phyloP scores from a whole-genome alignment of 306 rosid genomes.

The Boehmeria nivea region DNA sequence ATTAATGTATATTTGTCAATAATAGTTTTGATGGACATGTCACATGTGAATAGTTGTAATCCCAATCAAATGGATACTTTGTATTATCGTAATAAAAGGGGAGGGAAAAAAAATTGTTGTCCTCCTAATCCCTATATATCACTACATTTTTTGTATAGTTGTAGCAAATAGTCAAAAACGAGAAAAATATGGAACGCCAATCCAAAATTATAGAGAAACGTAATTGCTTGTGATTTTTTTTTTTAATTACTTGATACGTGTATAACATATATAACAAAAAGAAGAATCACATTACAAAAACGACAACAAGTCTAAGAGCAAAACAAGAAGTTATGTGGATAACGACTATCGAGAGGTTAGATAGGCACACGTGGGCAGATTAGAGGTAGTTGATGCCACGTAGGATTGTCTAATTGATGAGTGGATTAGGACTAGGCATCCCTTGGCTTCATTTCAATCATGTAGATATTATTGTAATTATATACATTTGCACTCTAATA shows the following conservation, averaged over 20 bases:
- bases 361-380: conserved; percentile 1
- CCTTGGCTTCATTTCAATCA: no score
- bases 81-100: no score
- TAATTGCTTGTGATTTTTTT: not conserved
- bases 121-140: no score
- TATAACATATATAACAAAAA: not conserved
- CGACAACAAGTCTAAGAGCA: no score
- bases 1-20: no score
- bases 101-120: no score
- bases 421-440: no score
- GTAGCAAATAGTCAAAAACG: no score
- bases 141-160: no score
- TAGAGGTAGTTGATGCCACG: not conserved
- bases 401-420: not conserved
- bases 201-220: conserved; percentile 1
- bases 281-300: not conserved
- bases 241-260: not conserved
- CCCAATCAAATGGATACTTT: not conserved
- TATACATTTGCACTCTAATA: not conserved
- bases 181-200: not conserved
- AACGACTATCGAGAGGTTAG: not conserved
- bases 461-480: no score
- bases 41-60: not conserved
- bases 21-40: not conserved
- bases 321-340: not conserved